Base-by-base conservation (phyloP, 148 eudicot genomes). In the Diospyros kaki region DNA sequence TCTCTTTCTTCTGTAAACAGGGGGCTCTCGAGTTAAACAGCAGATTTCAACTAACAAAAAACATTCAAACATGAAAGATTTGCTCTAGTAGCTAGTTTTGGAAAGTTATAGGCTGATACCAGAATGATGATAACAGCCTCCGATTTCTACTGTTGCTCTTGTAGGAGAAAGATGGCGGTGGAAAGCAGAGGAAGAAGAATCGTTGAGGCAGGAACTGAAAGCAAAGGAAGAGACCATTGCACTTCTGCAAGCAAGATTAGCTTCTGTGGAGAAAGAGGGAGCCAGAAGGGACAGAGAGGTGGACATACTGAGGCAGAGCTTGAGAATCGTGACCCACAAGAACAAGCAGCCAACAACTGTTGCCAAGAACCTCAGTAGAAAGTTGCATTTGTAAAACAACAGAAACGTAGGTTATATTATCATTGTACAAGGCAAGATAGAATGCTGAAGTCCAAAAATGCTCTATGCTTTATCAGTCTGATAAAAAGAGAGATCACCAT, bases 281-380 rank as follows among this genome's bases (percentile, higher is more conserved):
- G 63, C 62, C 54, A 87, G 80, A 79, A 81, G 83, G 68, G 89
- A 84, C 50, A 83, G 91, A 59, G 92, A 90, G 76, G 73, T 91
- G 42, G 97, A 87, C 69, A 90, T 92, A 56, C 77, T 88, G 6
- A 88, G 83, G 66, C 97, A 90, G 74, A 90, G 94, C 75, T 80
- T 90, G 86, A 83, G 75, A 75, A 91, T 91, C 48, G 83, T 90
- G 86, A 80, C 81, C 82, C 84, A 79, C 63, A 88, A 76, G 66
- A 80, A 73, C 75, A 74, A 75, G 43, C 55, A 75, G 43, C 55
- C 77, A 78, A 71, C 74, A 73, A 52, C 71, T 51, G 55, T 60
- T 15, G 72, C 75, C 68, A 79, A 74, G 53, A 70, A 78, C 43
- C 77, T 58, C 55, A 11, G 75, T 45, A 71, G 58, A 64, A 69